These are phyloP conservation scores for Xerocomus minutiporus DNA, from an alignment of 1,284 basidiomycete species.

Conservation along the genomic window DNA sequence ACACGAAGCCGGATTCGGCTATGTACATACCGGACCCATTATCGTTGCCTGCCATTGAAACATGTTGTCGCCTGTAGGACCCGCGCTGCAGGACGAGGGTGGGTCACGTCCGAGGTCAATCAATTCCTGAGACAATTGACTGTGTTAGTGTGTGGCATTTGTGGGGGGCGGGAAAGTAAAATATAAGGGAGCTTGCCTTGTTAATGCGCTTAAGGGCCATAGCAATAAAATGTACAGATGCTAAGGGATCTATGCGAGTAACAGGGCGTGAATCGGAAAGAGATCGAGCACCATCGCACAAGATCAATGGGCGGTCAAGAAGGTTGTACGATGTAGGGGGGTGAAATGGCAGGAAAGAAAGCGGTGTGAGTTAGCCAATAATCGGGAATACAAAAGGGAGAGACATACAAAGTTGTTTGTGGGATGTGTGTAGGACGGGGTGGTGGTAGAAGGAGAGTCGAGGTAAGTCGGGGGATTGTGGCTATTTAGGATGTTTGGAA, in stretches of 20 bases:
- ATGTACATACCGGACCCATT: conserved; percentile 84
- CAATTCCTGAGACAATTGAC: conserved; percentile 69
- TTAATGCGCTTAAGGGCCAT: conserved; percentile 99
- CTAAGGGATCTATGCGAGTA: conserved; percentile 29
- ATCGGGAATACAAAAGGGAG: neutral
- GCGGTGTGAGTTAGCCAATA: neutral
- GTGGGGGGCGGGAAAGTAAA: neutral
- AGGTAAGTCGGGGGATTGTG: conserved; percentile 28
- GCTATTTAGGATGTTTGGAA: conserved; percentile 46
- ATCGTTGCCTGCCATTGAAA: conserved; percentile 98
- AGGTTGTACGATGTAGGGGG: neutral
- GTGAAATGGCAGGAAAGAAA: too few relatives aligned
- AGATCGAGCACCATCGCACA: conserved; percentile 39
- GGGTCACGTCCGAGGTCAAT: conserved; percentile 96
- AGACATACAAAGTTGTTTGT: conserved; percentile 26
- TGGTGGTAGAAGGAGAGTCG: conserved; percentile 50
- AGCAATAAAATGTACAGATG: conserved; percentile 26
- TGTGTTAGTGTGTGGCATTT: neutral
- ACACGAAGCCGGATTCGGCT: neutral
- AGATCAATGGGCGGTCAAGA: conserved; percentile 33
- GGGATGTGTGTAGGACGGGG: conserved; percentile 3
- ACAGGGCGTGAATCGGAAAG: conserved; percentile 14
- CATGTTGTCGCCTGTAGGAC: conserved; percentile 93
- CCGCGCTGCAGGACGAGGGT: conserved; percentile 95
- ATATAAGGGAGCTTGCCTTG: conserved; percentile 62